Base-by-base conservation (phyloP, 2,329 filamentous ascomycete genomes). In the Pezicula carpinea region DNA sequence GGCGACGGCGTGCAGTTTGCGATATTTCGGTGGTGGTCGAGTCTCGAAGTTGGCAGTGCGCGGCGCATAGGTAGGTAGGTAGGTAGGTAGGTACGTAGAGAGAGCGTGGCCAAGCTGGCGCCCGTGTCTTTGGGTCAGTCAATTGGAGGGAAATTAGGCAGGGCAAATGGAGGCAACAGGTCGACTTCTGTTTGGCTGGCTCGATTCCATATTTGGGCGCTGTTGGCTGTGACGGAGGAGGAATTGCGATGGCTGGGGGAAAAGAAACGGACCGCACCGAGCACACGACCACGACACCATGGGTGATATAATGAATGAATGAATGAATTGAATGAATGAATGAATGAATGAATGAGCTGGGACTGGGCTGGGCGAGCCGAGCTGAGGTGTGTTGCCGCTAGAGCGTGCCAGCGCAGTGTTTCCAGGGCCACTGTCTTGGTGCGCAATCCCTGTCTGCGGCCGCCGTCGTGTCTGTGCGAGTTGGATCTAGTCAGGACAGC, bases 161-260 rank as follows among this genome's bases (percentile, higher is more conserved):
- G 26, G 13, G 26, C n/a, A n/a, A n/a, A n/a, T n/a, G n/a, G n/a
- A n/a, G n/a, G 14, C 34, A 23, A 11, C 18, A 26, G n/a, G 29
- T 34, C 38, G 38, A 13, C 23, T 41, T 46, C 26, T 29, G 44
- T 42, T 46, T 46, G 44, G 11, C 17, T 46, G 44, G 11, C 17
- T 41, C 36, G 14, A 11, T 15, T 34, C 38, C 32, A 38, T 42
- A 43, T 18, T 21, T 43, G 26, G 15, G 39, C 38, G 45, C 19
- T 32, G 18, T 26, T 22, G 22, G 26, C 26, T 29, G 26, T 29
- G 26, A 11, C 17, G 3, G 5, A 17, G 34, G n/a, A n/a, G 13
- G 18, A 39, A 40, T 40, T 15, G 29, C 23, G 29, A 39, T 23
- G 44, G 36, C 18, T 34, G 31, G 36, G n/a, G n/a, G n/a, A n/a